Evolutionary conservation across 2,329 filamentous ascomycete species (phyloP).

Genomic region (Phialemonium atrogriseum): DNA sequence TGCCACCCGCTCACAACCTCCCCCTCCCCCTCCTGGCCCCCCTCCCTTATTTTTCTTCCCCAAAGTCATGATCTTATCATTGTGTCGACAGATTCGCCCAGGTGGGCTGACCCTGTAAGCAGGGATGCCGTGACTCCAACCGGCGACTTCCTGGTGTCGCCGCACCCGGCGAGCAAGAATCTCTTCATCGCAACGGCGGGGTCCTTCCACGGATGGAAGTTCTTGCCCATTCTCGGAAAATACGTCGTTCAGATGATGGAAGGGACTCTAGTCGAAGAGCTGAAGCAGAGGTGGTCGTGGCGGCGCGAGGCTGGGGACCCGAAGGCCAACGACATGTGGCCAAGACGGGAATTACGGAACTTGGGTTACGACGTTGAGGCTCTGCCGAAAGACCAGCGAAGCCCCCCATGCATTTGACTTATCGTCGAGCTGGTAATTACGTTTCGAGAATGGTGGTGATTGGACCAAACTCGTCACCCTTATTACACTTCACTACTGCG

Average conservation of each 20-base stretch:
- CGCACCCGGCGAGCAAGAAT: conserved; percentile 39
- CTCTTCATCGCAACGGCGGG: conserved; percentile 57
- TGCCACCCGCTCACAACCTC: no score
- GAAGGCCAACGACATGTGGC: not conserved
- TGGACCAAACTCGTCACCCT: no score
- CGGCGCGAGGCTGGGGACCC: conserved; percentile 44
- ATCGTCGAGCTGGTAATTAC: no score
- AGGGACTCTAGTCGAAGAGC: conserved; percentile 31
- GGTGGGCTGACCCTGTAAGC: not conserved
- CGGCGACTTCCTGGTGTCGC: conserved; percentile 55
- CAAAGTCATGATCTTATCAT: no score
- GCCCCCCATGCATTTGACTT: no score
- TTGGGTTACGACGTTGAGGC: no score
- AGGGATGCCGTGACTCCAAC: conserved; percentile 60
- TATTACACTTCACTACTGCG: no score
- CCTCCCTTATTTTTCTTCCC: no score
- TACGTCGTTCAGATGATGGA: conserved; percentile 52
- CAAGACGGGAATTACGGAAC: not conserved
- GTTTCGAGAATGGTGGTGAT: no score
- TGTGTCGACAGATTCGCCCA: not conserved
- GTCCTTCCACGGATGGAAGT: conserved; percentile 62
- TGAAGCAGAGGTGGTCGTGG: conserved; percentile 45
- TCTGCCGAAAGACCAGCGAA: no score
- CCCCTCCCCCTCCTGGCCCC: no score
- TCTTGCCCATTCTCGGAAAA: conserved; percentile 55